Percentiles rank a stretch among this genome's conserved stretches.
Evolutionary conservation across 495 filamentous ascomycete genomes (phyloP).

Genomic region (Penicillium pulvis): DNA sequence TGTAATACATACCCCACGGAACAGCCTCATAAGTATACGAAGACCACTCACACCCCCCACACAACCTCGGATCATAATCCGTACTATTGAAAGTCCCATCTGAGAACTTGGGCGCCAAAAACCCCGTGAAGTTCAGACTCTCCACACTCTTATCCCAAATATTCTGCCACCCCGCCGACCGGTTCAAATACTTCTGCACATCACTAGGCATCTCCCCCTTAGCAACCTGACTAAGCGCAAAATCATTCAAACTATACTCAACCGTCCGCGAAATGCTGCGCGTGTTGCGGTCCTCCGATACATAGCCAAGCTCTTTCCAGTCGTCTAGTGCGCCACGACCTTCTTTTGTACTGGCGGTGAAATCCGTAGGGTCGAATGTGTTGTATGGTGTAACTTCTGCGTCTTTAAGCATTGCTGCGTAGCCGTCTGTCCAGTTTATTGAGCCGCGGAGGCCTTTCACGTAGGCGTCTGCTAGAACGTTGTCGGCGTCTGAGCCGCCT

Average conservation of each 20-base stretch:
- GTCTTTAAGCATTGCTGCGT: conserved; percentile 64
- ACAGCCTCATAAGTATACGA: conserved; percentile 39
- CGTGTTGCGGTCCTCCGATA: conserved; percentile 69
- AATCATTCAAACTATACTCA: conserved; percentile 77
- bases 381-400: conserved; percentile 72
- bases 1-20: conserved; percentile 36
- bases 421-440: conserved; percentile 55
- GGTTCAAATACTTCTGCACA: conserved; percentile 56
- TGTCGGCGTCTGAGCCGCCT: conserved; percentile 70
- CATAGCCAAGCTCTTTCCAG: conserved; percentile 68
- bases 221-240: conserved; percentile 65
- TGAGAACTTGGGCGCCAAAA: conserved; percentile 59
- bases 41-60: conserved; percentile 66
- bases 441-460: conserved; percentile 50
- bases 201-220: conserved; percentile 58
- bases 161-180: conserved; percentile 66
- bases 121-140: conserved; percentile 58
- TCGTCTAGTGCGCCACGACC: conserved; percentile 66
- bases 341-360: conserved; percentile 63
- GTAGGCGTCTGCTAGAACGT: conserved; percentile 37
- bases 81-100: conserved; percentile 54
- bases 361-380: conserved; percentile 61
- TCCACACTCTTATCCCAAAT: conserved; percentile 59
- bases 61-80: conserved; percentile 61
- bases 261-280: conserved; percentile 68